phyloP scores from a whole-genome alignment of 2,329 filamentous ascomycete species.

The Penicillium sumatraense region DNA sequence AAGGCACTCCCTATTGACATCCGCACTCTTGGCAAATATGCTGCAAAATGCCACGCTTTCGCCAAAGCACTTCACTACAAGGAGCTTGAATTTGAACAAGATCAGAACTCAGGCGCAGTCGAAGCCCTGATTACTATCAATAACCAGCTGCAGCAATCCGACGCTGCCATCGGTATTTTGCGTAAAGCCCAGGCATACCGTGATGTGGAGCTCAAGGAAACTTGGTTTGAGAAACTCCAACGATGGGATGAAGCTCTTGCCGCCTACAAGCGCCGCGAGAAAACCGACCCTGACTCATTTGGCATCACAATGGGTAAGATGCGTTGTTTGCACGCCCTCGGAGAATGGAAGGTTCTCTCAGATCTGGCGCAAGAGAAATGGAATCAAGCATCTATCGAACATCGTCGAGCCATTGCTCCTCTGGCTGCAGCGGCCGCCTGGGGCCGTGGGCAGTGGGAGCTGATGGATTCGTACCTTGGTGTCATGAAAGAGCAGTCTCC shows the following conservation, averaged over 20 bases:
- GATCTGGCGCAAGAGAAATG: constrained; percentile 89
- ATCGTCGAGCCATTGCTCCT: constrained; percentile 88
- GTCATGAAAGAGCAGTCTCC: constrained; percentile 94
- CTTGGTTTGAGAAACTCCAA: constrained; percentile 98
- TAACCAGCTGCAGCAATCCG: constrained; percentile 97
- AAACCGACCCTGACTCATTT: constrained; percentile 75
- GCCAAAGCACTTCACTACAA: constrained; percentile 99
- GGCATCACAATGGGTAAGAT: constrained; percentile 99
- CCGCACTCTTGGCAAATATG: constrained; percentile 88
- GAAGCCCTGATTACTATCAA: constrained; percentile 99
- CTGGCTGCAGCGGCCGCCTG: constrained; percentile 94
- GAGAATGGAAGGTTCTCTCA: constrained; percentile 95
- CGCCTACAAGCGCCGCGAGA: constrained; percentile 87
- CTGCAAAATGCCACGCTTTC: constrained; percentile 95
- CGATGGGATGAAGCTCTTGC: constrained; percentile 96
- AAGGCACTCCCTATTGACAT: constrained; percentile 98
- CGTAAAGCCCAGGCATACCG: constrained; percentile 94
- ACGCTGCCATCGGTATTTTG: constrained; percentile 96
- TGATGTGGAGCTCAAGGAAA: constrained; percentile 95
- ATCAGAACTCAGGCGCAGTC: constrained; percentile 92
- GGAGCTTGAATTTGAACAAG: constrained; percentile 95
- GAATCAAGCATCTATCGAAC: constrained; percentile 84
- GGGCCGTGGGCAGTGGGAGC: constrained; percentile 95
- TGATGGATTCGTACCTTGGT: constrained; percentile 95
- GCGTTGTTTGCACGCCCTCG: constrained; percentile 94